Evolutionary conservation across 2,329 filamentous ascomycete genomes (phyloP).

Genomic region (Phaeoacremonium minimum): DNA sequence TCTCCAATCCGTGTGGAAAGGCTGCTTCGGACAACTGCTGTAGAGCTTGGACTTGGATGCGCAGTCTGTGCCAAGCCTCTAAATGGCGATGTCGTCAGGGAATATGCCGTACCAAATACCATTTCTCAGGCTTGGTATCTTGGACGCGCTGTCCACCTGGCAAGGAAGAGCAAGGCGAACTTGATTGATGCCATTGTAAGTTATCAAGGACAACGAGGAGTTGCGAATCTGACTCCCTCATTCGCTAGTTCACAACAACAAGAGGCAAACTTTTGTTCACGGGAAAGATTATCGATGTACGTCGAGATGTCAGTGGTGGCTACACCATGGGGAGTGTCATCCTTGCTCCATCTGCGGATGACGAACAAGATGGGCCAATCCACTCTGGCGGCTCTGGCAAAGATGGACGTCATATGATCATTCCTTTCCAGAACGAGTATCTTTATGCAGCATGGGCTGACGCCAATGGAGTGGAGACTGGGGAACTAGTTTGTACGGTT

Average conservation of each 20-base stretch:
- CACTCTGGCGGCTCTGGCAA: conserved; percentile 9
- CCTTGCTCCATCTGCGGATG: conserved; percentile 20
- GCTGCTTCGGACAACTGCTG: conserved; percentile 26
- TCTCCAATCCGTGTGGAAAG: conserved; percentile 27
- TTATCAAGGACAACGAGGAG: conserved; percentile 1
- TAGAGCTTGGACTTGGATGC: conserved; percentile 32
- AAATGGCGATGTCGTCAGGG: conserved; percentile 24
- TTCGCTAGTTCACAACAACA: conserved; percentile 14
- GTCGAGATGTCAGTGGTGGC: conserved; percentile 29
- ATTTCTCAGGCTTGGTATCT: conserved; percentile 28
- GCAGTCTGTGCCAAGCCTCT: conserved; percentile 28
- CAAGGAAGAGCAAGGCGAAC: conserved; percentile 20
- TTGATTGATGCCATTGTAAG: conserved; percentile 19
- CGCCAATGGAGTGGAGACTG: conserved; percentile 13
- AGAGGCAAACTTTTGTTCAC: conserved; percentile 29
- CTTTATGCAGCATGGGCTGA: conserved; percentile 30
- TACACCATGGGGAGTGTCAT: conserved; percentile 34
- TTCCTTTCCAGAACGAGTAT: conserved; percentile 38
- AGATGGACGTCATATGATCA: conserved; percentile 25
- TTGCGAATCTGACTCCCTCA: not conserved
- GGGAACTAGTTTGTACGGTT: conserved; percentile 17
- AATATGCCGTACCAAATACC: conserved; percentile 25
- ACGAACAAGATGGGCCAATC: conserved; percentile 17
- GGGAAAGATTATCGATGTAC: conserved; percentile 34
- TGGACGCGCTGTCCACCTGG: conserved; percentile 23